Conservation (phyloP, 2,329 filamentous ascomycete species). For the Apiospora hydei region DNA sequence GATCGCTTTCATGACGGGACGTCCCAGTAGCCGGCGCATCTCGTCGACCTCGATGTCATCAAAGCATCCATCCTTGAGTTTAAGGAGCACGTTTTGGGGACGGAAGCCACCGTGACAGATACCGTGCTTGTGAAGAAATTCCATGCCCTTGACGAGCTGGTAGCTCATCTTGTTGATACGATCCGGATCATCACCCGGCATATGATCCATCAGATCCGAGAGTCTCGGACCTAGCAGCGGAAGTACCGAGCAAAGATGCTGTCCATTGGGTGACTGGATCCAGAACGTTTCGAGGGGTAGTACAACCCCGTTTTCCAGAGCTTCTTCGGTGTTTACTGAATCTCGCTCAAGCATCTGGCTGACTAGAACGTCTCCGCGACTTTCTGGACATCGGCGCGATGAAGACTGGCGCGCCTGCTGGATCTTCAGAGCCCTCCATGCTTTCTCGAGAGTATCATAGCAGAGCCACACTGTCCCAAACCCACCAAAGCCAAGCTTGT, state of each 20-base stretch:
- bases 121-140: slow-evolving; percentile 27
- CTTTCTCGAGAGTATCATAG: background rate
- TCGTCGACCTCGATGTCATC: slow-evolving; percentile 26
- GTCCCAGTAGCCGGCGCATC: slow-evolving; percentile 3
- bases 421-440: slow-evolving; percentile 1
- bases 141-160: slow-evolving; percentile 24
- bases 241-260: background rate
- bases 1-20: background rate
- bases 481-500: background rate
- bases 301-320: background rate
- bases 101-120: slow-evolving; percentile 31
- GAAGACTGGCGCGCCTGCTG: background rate
- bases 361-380: background rate
- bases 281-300: background rate
- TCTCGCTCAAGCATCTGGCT: background rate
- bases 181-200: background rate
- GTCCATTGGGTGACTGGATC: background rate
- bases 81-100: slow-evolving; percentile 30
- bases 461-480: slow-evolving; percentile 2
- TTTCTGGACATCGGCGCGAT: background rate
- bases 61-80: slow-evolving; percentile 23
- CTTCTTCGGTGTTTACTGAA: background rate
- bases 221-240: background rate
- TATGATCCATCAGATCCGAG: background rate
- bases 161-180: background rate